Evolutionary conservation across 1,139 yeast genomes (phyloP).

Genomic region (Pneumocystis jirovecii): DNA sequence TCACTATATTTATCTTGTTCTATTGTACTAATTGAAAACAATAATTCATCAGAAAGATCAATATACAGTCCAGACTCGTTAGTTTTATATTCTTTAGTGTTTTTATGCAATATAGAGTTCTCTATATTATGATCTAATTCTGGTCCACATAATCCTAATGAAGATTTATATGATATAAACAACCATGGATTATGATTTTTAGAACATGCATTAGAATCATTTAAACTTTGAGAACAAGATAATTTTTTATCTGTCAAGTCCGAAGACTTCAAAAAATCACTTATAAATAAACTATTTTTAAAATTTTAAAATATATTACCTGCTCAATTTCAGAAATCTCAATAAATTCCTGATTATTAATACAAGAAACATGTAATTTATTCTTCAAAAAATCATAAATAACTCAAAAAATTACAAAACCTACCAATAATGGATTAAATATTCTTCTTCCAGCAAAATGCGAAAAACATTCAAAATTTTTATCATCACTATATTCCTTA

Average conservation of each 20-base stretch:
- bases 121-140: background rate
- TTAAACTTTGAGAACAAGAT: background rate
- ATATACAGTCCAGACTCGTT: constrained; percentile 19
- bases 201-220: background rate
- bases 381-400: background rate
- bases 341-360: background rate
- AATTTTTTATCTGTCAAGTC: background rate
- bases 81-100: constrained; percentile 25
- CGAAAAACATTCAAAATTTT: constrained; percentile 18
- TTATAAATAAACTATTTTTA: background rate
- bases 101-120: background rate
- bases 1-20: constrained; percentile 19
- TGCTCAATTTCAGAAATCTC: background rate
- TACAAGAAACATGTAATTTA: background rate
- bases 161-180: background rate
- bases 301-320: background rate
- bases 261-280: background rate
- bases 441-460: background rate
- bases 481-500: constrained; percentile 26
- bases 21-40: background rate
- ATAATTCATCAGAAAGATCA: constrained; percentile 3
- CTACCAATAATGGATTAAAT: background rate
- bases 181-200: background rate
- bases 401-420: background rate
- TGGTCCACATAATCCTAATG: background rate